Evolutionary conservation across 169 alveolate species (phyloP), one percentile per base, ranked within the genome.

Genomic region (Plasmodium knowlesi): DNA sequence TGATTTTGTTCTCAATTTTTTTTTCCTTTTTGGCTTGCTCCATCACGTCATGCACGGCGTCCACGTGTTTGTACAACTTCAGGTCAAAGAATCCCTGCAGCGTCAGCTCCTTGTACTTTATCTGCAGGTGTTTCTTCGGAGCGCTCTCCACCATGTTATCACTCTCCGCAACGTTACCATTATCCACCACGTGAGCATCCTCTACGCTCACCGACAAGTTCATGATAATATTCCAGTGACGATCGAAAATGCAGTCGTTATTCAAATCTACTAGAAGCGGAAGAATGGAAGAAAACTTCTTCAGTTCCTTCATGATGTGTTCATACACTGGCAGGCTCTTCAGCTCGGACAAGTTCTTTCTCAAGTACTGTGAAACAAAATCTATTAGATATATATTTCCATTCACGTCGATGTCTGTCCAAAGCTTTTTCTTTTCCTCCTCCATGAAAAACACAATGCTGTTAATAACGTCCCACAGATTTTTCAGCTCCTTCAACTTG

Each of bases 141-240:
- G 41, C 8, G 34, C 10, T 28, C 19, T 67, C 76, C 37, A 14
- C 94, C 97, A 97, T 82, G 97, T 98, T 85, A 98, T 97, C 92
- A 95, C 16, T 32, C 32, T 79, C 82, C 81, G 41, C 28, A 22
- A 39, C 16, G 25, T 10, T 10, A 6, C 34, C 9, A n/a, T 12
- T 16, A 1, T n/a, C 74, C 12, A n/a, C 14, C 4, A 19, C 14
- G 34, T 34, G 2, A 73, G 0, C 28, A 5, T 10, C 12, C 34
- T 61, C 46, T 5, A 78, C 54, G 83, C 97, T 98, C 80, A 98
- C 98, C 54, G 99, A 98, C 76, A 98, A 97, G 34, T 97, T 96
- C 98, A 98, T 98, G 9, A 98, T 97, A 92, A 97, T 97, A 84
- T 95, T 97, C 99, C 99, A 98, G 95, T 98, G 99, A 81, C 99